These are phyloP conservation scores for Pseudocercospora ulei DNA, from an alignment of 2,329 filamentous ascomycete genomes.

Conservation along the genomic window DNA sequence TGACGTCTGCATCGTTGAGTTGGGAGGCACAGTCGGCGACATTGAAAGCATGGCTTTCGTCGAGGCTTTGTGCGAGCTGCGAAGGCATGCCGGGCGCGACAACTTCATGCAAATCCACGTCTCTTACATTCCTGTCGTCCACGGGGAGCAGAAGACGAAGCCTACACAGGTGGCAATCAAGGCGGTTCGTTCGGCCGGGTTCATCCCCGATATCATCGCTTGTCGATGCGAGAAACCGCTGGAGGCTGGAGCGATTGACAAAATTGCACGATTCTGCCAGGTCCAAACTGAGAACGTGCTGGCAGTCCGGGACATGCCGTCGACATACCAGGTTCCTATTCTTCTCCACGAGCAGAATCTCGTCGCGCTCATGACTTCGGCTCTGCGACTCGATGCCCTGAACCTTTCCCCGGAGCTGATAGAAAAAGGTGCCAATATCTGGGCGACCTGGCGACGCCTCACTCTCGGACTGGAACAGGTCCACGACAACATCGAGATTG, in stretches of 20 bases:
- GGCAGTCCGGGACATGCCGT: conserved; percentile 74
- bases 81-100: conserved; percentile 58
- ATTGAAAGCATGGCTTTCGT: conserved; percentile 83
- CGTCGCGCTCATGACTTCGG: conserved; percentile 54
- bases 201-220: conserved; percentile 60
- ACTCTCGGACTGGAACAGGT: conserved; percentile 58
- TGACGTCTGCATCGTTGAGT: conserved; percentile 81
- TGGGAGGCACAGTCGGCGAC: conserved; percentile 63
- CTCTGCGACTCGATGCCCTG: conserved; percentile 53
- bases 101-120: conserved; percentile 88
- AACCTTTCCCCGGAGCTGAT: conserved; percentile 46
- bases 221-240: conserved; percentile 78
- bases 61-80: conserved; percentile 72
- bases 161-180: conserved; percentile 87
- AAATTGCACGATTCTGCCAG: conserved; percentile 84
- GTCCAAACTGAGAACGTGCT: conserved; percentile 77
- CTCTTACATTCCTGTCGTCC: conserved; percentile 69
- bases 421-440: conserved; percentile 57
- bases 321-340: conserved; percentile 91
- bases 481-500: conserved; percentile 65
- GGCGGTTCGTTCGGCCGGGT: conserved; percentile 69
- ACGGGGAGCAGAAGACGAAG: conserved; percentile 86
- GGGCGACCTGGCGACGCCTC: conserved; percentile 66
- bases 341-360: conserved; percentile 76
- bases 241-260: conserved; percentile 63